Evolutionary conservation across 345 rosid genomes (phyloP), one percentile per base, ranked within the genome.

Genomic region (Cardamine resedifolia): DNA sequence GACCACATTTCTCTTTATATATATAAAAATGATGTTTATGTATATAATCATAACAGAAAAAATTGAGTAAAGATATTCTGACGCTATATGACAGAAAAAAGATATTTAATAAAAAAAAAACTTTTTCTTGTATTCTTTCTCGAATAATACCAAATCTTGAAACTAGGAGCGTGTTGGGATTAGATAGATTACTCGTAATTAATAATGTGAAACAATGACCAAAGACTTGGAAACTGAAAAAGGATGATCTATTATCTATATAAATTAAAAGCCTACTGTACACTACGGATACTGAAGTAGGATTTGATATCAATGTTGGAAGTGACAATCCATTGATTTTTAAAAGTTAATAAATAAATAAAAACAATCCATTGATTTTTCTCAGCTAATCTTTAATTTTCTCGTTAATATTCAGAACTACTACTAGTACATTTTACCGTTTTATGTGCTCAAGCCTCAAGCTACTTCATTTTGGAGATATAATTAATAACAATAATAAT

Each of bases 241-340:
- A 63, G 59, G 66, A 41, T 52, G 49, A 38, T 58, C 28, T 68
- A 7, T 68, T 53, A n/a, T n/a, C n/a, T n/a, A n/a, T n/a, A n/a
- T 51, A 21, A 66, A 14, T 31, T 8, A 6, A 28, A 58, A 59
- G 61, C 10, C 19, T 10, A 73, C 26, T 53, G 27, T 55, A n/a
- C 27, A 64, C 19, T 18, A 64, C 39, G 48, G 28, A 66, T 36
- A 34, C 57, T 51, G 34, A 15, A 68, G 70, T 62, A 62, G 51
- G 79, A 76, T 76, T 62, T 76, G 70, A 62, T 76, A 76, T 76
- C 79, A 68, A 68, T 51, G 74, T 75, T 75, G 69, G 73, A 75
- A 75, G 63, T 52, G n/a, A n/a, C n/a, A n/a, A n/a, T n/a, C n/a
- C n/a, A n/a, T n/a, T n/a, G n/a, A n/a, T n/a, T n/a, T n/a, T n/a